Conservation (phyloP, 768 basidiomycete genomes). For the Boletus reticulatus region DNA sequence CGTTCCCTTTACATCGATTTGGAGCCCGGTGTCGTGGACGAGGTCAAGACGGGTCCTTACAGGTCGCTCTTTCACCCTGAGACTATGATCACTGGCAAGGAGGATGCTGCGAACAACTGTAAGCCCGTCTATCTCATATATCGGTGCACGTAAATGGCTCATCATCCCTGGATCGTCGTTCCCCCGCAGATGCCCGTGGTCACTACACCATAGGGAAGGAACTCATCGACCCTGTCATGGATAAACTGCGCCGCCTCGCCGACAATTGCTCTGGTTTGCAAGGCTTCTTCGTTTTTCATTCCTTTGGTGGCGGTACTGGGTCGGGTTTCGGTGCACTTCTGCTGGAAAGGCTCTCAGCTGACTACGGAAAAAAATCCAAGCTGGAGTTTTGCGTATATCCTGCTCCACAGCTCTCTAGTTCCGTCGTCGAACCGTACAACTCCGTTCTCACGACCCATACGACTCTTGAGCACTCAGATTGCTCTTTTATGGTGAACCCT, state of each 20-base stretch:
- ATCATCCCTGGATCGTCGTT: constrained; percentile 12
- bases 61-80: constrained; percentile 96
- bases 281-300: constrained; percentile 99
- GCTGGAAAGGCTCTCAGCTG: constrained; percentile 93
- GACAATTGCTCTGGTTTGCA: constrained; percentile 98
- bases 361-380: constrained; percentile 99
- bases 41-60: constrained; percentile 90
- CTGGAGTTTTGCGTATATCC: constrained; percentile 98
- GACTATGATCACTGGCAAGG: constrained; percentile 95
- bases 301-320: constrained; percentile 99
- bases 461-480: constrained; percentile 99
- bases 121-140: constrained; percentile 29
- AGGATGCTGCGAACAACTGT: constrained; percentile 99
- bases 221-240: constrained; percentile 94
- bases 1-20: constrained; percentile 95
- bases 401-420: constrained; percentile 90
- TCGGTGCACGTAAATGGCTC: neutral
- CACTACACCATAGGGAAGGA: constrained; percentile 99
- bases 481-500: constrained; percentile 89
- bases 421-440: constrained; percentile 99
- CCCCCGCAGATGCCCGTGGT: constrained; percentile 82
- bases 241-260: constrained; percentile 93
- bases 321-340: constrained; percentile 98
- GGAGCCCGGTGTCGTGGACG: constrained; percentile 94
- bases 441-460: constrained; percentile 97